phyloP scores from a whole-genome alignment of 1,284 basidiomycete species.

The Sanghuangporus sanghuang region DNA sequence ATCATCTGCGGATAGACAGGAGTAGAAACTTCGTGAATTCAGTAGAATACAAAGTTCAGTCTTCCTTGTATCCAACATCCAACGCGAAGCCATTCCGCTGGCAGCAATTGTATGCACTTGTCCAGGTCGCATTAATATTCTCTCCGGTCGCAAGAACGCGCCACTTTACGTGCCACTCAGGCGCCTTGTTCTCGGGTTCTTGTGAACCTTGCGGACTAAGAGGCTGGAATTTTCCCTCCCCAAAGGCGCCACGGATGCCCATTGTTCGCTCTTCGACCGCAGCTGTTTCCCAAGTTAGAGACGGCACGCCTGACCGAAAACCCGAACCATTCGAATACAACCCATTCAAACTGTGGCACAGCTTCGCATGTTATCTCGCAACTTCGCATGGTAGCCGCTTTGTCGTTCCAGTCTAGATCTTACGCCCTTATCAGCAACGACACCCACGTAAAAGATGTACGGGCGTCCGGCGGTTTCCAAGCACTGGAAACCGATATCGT shows the following conservation, averaged over 20 bases:
- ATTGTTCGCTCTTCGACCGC: neutral
- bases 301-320: neutral
- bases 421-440: no score
- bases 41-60: neutral
- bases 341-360: neutral
- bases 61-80: neutral
- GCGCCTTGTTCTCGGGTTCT: neutral
- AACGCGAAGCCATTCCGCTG: neutral
- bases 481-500: neutral
- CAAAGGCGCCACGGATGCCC: neutral
- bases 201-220: no score
- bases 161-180: neutral
- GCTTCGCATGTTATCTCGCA: neutral
- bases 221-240: neutral
- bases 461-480: neutral
- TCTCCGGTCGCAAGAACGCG: no score
- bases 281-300: neutral
- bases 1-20: neutral
- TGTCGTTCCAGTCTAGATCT: no score
- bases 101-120: no score
- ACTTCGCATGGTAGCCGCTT: neutral
- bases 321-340: neutral
- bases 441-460: neutral
- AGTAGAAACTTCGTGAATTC: neutral
- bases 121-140: no score